Percentiles rank a stretch among this genome's conserved stretches.
Conservation (phyloP, 1,139 yeast species). For the Geotrichum klebahnii region DNA sequence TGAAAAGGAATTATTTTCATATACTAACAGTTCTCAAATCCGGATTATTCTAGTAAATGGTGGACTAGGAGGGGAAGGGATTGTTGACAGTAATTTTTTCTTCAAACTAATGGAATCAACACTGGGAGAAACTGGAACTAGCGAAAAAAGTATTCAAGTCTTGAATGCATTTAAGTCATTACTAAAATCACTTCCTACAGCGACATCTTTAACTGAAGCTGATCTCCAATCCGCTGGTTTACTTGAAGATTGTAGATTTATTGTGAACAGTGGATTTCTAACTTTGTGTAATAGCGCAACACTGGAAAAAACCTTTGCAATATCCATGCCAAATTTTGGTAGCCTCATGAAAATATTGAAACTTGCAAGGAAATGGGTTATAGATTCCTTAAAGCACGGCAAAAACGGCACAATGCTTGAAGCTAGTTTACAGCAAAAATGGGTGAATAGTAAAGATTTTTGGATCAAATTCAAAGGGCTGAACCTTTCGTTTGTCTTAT, state of each 20-base stretch:
- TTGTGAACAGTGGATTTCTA: conserved; percentile 10
- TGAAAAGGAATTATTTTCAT: background rate
- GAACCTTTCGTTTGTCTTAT: conserved; percentile 5
- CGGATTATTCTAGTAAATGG: conserved; percentile 7
- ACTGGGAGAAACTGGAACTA: background rate
- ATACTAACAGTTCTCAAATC: background rate
- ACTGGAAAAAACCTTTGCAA: background rate
- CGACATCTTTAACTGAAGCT: conserved; percentile 4
- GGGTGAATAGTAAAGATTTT: conserved; percentile 6
- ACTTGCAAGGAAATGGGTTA: conserved; percentile 13
- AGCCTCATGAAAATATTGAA: conserved; percentile 4
- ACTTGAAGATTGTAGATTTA: background rate
- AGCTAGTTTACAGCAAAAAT: background rate
- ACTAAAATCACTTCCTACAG: background rate
- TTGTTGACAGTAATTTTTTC: background rate
- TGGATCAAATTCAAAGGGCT: conserved; percentile 17
- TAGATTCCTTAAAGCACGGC: background rate
- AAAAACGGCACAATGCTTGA: background rate
- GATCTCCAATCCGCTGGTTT: conserved; percentile 3
- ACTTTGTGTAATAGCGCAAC: background rate
- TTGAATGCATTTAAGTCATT: background rate
- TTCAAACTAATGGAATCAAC: background rate
- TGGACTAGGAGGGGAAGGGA: conserved; percentile 10
- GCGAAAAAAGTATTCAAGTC: background rate
- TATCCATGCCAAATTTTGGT: conserved; percentile 18